These are phyloP conservation scores for Candida schatavii DNA, from an alignment of 805 yeast species.

Conservation along the genomic window DNA sequence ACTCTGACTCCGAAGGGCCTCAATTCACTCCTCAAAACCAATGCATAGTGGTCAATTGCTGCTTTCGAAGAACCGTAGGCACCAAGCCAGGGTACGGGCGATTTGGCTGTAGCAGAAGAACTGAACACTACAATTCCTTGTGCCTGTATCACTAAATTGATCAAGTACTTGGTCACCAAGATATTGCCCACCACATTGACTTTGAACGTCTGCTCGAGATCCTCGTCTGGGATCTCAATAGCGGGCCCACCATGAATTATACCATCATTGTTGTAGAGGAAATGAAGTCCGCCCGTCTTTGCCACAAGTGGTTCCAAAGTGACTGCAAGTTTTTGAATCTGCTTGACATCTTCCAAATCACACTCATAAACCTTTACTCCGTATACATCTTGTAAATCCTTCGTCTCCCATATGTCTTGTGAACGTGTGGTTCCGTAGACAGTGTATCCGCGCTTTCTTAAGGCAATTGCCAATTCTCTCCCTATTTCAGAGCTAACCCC, in stretches of 20 bases:
- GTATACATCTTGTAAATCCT: conserved; percentile 13
- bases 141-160: conserved; percentile 26
- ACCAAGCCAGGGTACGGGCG: conserved; percentile 32
- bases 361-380: conserved; percentile 29
- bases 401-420: conserved; percentile 12
- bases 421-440: conserved; percentile 16
- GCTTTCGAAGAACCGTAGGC: conserved; percentile 39
- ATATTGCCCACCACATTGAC: conserved; percentile 41
- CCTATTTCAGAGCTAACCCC: conserved; percentile 28
- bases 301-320: conserved; percentile 12
- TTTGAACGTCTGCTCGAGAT: conserved; percentile 19
- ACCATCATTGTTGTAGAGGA: conserved; percentile 44
- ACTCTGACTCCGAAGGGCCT: conserved; percentile 37
- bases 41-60: conserved; percentile 37
- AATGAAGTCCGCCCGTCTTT: conserved; percentile 31
- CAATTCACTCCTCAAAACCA: conserved; percentile 31
- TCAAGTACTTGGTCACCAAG: conserved; percentile 31
- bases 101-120: conserved; percentile 30
- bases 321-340: conserved; percentile 20
- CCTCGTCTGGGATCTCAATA: conserved; percentile 24
- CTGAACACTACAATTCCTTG: conserved; percentile 39
- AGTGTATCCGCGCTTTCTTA: conserved; percentile 19
- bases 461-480: conserved; percentile 18
- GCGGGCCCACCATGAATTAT: conserved; percentile 26
- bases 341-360: conserved; percentile 34